phyloP scores from a whole-genome alignment of 768 basidiomycete genomes.

The Tylopilus sp. region DNA sequence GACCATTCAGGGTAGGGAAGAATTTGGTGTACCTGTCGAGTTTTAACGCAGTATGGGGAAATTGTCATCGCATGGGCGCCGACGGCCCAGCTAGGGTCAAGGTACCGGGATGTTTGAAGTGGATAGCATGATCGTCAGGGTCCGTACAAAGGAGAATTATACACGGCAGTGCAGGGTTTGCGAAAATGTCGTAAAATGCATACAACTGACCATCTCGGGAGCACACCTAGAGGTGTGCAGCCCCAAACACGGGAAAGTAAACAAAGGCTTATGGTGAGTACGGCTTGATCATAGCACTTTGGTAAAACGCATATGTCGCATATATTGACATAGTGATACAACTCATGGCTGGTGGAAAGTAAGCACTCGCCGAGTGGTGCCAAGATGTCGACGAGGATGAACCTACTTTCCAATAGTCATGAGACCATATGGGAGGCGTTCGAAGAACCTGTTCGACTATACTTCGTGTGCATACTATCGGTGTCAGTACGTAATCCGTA shows the following conservation, averaged over 20 bases:
- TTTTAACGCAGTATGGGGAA: neutral
- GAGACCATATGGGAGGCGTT: slow-evolving; percentile 73
- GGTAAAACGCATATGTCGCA: slow-evolving; percentile 53
- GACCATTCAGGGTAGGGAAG: slow-evolving; percentile 58
- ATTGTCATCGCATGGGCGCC: neutral
- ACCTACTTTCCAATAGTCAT: slow-evolving; percentile 82
- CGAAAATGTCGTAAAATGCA: neutral
- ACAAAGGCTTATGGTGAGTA: slow-evolving; percentile 3
- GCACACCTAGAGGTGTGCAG: no score
- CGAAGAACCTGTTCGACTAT: slow-evolving; percentile 73
- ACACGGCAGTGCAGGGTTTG: neutral
- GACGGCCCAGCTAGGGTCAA: neutral
- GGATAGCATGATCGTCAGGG: slow-evolving; percentile 7
- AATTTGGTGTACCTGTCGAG: slow-evolving; percentile 57
- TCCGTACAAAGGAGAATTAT: neutral
- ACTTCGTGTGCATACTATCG: neutral
- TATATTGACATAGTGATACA: slow-evolving; percentile 67
- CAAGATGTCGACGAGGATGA: neutral
- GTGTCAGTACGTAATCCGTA: neutral
- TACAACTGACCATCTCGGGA: neutral
- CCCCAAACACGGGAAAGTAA: neutral
- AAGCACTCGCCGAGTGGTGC: neutral
- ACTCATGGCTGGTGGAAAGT: slow-evolving; percentile 57
- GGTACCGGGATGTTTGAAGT: neutral
- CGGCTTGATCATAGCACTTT: neutral